phyloP scores from a whole-genome alignment of 83 land plant genomes.

The Diphasiastrum complanatum region DNA sequence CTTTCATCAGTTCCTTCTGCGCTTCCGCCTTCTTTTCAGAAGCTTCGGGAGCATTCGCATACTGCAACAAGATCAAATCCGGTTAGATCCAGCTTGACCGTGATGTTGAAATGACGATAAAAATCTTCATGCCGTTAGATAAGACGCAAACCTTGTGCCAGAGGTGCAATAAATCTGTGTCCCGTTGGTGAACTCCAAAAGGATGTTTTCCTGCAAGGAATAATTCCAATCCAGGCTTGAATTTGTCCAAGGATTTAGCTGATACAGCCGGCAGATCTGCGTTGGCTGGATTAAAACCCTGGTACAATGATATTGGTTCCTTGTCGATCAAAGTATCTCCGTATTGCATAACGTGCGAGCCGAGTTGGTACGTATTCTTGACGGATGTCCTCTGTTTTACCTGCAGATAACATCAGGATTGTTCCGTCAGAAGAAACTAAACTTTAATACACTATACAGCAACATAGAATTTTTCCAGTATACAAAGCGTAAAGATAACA shows the following conservation, averaged over 20 bases:
- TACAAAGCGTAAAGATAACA: too few species aligned
- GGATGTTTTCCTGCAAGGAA: slow-evolving; percentile 2
- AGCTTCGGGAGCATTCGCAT: slow-evolving; percentile 43
- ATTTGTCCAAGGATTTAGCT: slow-evolving; percentile 38
- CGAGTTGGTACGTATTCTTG: too few species aligned
- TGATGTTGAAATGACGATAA: background rate
- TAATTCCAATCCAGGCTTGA: slow-evolving; percentile 38
- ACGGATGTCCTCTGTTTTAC: too few species aligned
- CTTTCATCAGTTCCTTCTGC: slow-evolving; percentile 45
- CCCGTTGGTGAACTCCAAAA: slow-evolving; percentile 55
- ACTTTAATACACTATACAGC: too few species aligned
- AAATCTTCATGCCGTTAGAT: background rate
- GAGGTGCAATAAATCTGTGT: slow-evolving; percentile 74
- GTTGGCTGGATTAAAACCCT: slow-evolving; percentile 64
- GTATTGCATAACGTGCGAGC: too few species aligned
- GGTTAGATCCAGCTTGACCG: too few species aligned
- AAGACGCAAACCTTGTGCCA: slow-evolving; percentile 61
- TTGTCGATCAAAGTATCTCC: slow-evolving; percentile 30
- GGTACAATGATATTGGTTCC: slow-evolving; percentile 39
- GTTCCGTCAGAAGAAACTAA: too few species aligned
- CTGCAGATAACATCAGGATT: too few species aligned
- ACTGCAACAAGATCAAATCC: slow-evolving; percentile 28
- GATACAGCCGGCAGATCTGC: too few species aligned
- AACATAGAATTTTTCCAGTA: too few species aligned
- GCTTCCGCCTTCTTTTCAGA: slow-evolving; percentile 46